These are phyloP conservation scores for Nakazawaea wyomingensis DNA, from an alignment of 805 yeast genomes.

Conservation along the genomic window DNA sequence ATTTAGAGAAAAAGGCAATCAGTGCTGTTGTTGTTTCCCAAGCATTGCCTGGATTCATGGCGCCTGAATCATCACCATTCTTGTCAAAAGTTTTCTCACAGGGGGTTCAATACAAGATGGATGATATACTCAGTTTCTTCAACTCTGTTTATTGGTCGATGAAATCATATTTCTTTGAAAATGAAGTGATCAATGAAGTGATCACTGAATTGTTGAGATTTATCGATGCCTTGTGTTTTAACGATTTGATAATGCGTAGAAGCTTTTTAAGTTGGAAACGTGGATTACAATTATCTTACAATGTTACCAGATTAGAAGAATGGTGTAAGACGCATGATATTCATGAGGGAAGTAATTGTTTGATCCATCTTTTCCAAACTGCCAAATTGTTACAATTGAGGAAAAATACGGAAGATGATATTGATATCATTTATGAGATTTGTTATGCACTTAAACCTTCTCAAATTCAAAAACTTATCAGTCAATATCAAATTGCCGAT, in stretches of 20 bases:
- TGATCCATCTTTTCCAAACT: conserved; percentile 86
- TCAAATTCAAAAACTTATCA: conserved; percentile 89
- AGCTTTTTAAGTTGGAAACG: conserved; percentile 96
- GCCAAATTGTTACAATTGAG: conserved; percentile 89
- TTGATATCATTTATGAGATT: conserved; percentile 87
- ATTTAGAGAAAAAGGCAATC: conserved; percentile 83
- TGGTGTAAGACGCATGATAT: conserved; percentile 96
- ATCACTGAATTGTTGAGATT: conserved; percentile 76
- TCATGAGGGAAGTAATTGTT: conserved; percentile 77
- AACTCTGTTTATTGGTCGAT: conserved; percentile 89
- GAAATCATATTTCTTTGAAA: conserved; percentile 85
- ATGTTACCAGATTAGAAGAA: conserved; percentile 93
- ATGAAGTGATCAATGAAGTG: conserved; percentile 77
- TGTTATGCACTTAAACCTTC: conserved; percentile 91
- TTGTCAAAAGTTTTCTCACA: conserved; percentile 76
- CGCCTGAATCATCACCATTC: conserved; percentile 76
- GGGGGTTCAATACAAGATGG: conserved; percentile 80
- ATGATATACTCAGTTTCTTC: conserved; percentile 84
- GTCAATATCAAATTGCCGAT: conserved; percentile 88
- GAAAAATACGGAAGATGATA: conserved; percentile 84
- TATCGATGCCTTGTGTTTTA: conserved; percentile 91
- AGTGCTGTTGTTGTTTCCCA: conserved; percentile 95
- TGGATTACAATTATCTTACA: conserved; percentile 93
- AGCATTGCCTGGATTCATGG: conserved; percentile 92
- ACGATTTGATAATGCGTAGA: conserved; percentile 91